phyloP scores from a whole-genome alignment of 768 basidiomycete species.

The Cystofilobasidium macerans region DNA sequence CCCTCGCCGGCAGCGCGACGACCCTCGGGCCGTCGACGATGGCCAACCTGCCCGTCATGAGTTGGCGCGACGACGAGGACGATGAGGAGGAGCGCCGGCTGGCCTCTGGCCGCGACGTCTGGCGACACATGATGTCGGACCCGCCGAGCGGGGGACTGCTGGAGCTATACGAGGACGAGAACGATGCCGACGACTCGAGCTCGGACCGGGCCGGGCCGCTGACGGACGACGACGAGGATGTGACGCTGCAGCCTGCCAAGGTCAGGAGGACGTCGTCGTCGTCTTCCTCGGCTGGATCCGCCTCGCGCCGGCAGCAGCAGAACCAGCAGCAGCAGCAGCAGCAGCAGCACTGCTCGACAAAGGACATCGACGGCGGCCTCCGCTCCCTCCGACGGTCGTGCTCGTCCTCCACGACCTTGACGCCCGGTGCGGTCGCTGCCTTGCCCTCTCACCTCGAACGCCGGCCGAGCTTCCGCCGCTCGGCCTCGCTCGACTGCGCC shows the following conservation, averaged over 20 bases:
- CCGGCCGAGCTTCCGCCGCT: neutral
- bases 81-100: neutral
- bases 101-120: conserved; percentile 8
- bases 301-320: neutral
- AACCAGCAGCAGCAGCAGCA: too few species aligned
- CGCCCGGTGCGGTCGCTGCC: neutral
- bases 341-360: too few species aligned
- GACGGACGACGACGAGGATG: neutral
- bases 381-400: too few species aligned
- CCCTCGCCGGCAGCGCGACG: neutral
- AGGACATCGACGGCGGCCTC: neutral
- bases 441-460: neutral
- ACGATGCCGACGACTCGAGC: conserved; percentile 2
- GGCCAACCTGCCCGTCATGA: neutral
- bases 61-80: neutral
- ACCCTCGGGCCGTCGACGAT: neutral
- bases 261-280: neutral
- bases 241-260: neutral
- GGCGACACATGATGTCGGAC: conserved; percentile 26
- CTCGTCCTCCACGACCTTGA: too few species aligned
- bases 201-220: too few species aligned
- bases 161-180: conserved; percentile 7
- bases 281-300: conserved; percentile 1
- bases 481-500: conserved; percentile 12
- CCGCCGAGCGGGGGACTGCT: conserved; percentile 15